Percentiles rank a stretch among this genome's conserved stretches.
phyloP scores from a whole-genome alignment of 2,329 filamentous ascomycete species.

The Penicillium carneum region DNA sequence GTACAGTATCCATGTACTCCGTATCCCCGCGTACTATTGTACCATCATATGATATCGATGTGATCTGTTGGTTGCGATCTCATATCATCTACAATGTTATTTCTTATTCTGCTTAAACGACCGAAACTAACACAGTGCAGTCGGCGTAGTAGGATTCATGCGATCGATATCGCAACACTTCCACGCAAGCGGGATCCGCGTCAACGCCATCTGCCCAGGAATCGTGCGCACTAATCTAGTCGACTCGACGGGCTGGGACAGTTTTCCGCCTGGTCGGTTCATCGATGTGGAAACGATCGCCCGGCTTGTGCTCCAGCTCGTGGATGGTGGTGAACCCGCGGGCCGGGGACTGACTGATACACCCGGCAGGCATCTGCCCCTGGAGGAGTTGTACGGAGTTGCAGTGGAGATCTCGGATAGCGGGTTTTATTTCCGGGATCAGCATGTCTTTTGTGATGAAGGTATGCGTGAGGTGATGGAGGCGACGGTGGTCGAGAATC shows the following conservation, averaged over 20 bases:
- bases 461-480: slow-evolving; percentile 41
- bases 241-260: slow-evolving; percentile 27
- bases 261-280: slow-evolving; percentile 28
- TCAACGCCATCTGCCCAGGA: slow-evolving; percentile 42
- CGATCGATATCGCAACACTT: slow-evolving; percentile 48
- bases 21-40: background rate
- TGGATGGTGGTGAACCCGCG: slow-evolving; percentile 20
- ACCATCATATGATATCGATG: background rate
- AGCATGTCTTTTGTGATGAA: slow-evolving; percentile 27
- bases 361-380: slow-evolving; percentile 17
- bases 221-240: slow-evolving; percentile 41
- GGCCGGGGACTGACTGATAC: slow-evolving; percentile 27
- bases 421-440: slow-evolving; percentile 29
- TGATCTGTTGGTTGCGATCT: background rate
- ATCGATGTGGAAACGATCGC: slow-evolving; percentile 25
- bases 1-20: background rate
- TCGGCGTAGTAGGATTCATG: slow-evolving; percentile 51
- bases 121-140: slow-evolving; percentile 18
- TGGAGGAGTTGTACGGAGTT: slow-evolving; percentile 20
- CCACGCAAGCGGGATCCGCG: slow-evolving; percentile 47
- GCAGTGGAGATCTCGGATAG: slow-evolving; percentile 31
- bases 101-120: too few relatives aligned
- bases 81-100: background rate
- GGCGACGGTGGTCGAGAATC: slow-evolving; percentile 40
- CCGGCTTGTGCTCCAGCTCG: slow-evolving; percentile 27